Conservation (phyloP, 1,284 basidiomycete species). For the Cryptococcus neoformans region DNA sequence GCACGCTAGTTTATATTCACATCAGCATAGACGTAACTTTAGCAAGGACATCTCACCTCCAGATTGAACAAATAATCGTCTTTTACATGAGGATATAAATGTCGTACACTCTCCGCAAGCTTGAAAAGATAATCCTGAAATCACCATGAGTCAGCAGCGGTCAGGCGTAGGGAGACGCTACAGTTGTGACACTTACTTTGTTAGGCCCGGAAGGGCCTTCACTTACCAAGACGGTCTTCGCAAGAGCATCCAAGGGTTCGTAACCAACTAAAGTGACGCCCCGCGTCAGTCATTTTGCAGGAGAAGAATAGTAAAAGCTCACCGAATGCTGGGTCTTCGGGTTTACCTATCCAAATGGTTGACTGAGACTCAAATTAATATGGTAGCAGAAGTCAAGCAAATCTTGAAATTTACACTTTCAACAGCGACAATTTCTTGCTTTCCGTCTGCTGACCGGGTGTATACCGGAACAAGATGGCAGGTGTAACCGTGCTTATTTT, state of each 20-base stretch:
- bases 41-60: conserved; percentile 23
- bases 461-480: conserved; percentile 36
- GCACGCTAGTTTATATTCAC: no score
- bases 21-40: no score
- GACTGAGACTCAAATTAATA: no score
- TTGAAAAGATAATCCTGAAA: conserved; percentile 41
- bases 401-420: conserved; percentile 15
- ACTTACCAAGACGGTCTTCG: conserved; percentile 24
- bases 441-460: conserved; percentile 7
- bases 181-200: conserved; percentile 19
- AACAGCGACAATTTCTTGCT: conserved; percentile 23
- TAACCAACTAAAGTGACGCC: conserved; percentile 29
- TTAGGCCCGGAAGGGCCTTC: conserved; percentile 42
- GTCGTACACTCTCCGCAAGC: conserved; percentile 37
- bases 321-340: conserved; percentile 43
- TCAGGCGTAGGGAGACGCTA: background rate
- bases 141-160: background rate
- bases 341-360: conserved; percentile 35
- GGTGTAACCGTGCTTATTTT: conserved; percentile 39
- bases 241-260: conserved; percentile 26
- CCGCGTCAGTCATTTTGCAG: background rate
- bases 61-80: conserved; percentile 43
- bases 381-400: background rate
- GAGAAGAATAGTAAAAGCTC: conserved; percentile 1
- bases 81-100: conserved; percentile 38